Evolutionary conservation across 129 eudicot species (phyloP).

Genomic region (Tagetes patula): DNA sequence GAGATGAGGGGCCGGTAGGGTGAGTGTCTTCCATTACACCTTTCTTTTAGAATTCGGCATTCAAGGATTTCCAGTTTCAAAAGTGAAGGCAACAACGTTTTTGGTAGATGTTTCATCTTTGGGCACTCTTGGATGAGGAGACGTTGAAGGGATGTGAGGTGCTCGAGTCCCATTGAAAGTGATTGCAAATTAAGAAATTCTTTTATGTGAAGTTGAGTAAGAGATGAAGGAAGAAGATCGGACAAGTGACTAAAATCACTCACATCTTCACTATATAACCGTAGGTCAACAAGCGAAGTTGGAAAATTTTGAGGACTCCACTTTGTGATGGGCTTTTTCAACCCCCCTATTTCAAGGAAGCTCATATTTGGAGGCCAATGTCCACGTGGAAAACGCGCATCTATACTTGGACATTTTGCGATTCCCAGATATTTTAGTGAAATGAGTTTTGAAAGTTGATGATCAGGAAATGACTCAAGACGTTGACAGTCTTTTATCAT

Average conservation of each 20-base stretch:
- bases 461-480: background rate
- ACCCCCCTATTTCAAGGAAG: background rate
- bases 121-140: background rate
- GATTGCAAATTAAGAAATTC: background rate
- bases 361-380: constrained; percentile 6
- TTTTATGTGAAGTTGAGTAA: background rate
- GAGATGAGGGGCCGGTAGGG: too few species aligned
- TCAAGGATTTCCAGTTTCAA: too few species aligned
- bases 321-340: background rate
- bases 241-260: background rate
- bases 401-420: background rate
- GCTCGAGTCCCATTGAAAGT: background rate
- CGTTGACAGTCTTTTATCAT: background rate
- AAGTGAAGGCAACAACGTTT: background rate
- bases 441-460: background rate
- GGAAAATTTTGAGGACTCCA: constrained; percentile 4
- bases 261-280: background rate
- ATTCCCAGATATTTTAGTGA: background rate
- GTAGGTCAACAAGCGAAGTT: background rate
- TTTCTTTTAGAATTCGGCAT: too few species aligned
- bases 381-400: background rate
- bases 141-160: background rate
- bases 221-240: background rate
- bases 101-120: too few species aligned
- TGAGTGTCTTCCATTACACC: too few species aligned